phyloP scores from a whole-genome alignment of 768 basidiomycete genomes.

The Lactarius sanguifluus region DNA sequence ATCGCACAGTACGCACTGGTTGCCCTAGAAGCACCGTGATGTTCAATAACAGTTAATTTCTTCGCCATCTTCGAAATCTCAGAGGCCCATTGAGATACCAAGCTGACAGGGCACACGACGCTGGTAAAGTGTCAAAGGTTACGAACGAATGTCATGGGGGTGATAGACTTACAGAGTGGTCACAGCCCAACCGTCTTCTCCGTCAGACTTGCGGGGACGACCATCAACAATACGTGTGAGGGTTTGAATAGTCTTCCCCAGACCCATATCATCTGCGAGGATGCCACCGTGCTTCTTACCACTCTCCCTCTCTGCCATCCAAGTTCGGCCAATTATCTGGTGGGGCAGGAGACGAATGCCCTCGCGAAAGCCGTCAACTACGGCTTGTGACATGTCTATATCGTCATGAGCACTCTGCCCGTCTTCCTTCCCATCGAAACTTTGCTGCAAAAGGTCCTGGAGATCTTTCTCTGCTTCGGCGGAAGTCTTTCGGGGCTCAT shows the following conservation, averaged over 20 bases:
- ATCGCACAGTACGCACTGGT: constrained; percentile 47
- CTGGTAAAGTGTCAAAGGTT: constrained; percentile 41
- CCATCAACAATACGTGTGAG: constrained; percentile 86
- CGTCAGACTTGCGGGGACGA: constrained; percentile 65
- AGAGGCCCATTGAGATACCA: constrained; percentile 88
- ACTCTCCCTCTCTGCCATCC: constrained; percentile 85
- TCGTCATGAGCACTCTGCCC: constrained; percentile 44
- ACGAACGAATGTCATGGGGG: background rate
- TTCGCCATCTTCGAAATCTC: constrained; percentile 76
- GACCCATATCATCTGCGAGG: constrained; percentile 87
- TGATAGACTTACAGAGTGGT: constrained; percentile 60
- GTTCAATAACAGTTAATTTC: constrained; percentile 68
- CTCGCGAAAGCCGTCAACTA: constrained; percentile 75
- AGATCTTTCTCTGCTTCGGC: constrained; percentile 76
- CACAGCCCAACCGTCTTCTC: constrained; percentile 66
- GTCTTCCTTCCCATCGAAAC: constrained; percentile 53
- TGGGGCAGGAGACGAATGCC: constrained; percentile 76
- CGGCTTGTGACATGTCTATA: constrained; percentile 63
- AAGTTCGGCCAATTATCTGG: constrained; percentile 79
- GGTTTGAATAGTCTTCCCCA: constrained; percentile 92
- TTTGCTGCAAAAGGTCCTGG: constrained; percentile 70
- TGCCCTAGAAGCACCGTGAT: constrained; percentile 78
- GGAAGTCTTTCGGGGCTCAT: constrained; percentile 41
- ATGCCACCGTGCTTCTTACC: constrained; percentile 84
- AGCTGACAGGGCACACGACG: constrained; percentile 82